These are phyloP conservation scores for Penicillium canariense DNA, from an alignment of 495 filamentous ascomycete species.

Conservation along the genomic window DNA sequence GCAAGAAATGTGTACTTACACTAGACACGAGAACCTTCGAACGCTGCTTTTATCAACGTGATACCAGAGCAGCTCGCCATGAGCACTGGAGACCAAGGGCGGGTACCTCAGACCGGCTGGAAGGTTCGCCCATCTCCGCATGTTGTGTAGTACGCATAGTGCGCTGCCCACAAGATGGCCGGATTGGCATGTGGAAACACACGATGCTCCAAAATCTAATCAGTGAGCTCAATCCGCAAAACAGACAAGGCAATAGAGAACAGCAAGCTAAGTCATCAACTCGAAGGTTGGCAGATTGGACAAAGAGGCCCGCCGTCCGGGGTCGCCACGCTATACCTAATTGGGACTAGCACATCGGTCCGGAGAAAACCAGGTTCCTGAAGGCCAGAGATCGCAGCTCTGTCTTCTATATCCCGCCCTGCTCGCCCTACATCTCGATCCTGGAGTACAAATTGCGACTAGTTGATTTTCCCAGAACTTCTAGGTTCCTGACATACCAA, in stretches of 20 bases:
- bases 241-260: not conserved
- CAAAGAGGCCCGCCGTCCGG: not conserved
- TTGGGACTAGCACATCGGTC: constrained; percentile 9
- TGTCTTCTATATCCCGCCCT: constrained; percentile 13
- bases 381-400: constrained; percentile 15
- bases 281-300: too few species aligned
- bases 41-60: not conserved
- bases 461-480: not conserved
- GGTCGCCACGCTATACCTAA: constrained; percentile 8
- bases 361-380: constrained; percentile 19
- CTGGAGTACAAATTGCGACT: not conserved
- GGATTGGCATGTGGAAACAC: not conserved
- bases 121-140: constrained; percentile 22
- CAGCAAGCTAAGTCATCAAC: not conserved
- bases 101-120: constrained; percentile 23
- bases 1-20: not conserved
- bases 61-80: not conserved
- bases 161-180: constrained; percentile 3
- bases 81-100: constrained; percentile 6
- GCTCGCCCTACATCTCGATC: not conserved
- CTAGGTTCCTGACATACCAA: not conserved
- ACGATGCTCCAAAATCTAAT: not conserved
- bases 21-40: not conserved
- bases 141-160: constrained; percentile 26
- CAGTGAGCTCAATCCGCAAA: not conserved